These are phyloP conservation scores for Linum usitatissimum DNA, from an alignment of 345 rosid species.

Conservation along the genomic window DNA sequence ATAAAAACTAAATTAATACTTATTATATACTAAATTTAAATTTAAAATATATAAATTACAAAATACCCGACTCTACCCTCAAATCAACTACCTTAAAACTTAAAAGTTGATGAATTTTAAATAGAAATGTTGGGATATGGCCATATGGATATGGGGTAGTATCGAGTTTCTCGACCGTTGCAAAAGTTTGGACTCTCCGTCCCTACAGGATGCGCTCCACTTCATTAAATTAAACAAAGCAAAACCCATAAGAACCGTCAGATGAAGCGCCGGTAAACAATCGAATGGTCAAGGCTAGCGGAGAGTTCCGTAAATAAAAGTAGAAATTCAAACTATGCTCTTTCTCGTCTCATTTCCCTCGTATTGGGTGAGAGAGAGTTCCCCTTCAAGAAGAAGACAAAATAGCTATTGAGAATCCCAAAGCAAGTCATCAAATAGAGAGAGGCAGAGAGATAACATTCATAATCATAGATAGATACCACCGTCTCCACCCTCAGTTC, in stretches of 20 bases:
- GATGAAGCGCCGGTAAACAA: not conserved
- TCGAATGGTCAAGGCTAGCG: not conserved
- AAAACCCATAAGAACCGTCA: not conserved
- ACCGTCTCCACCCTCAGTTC: not conserved
- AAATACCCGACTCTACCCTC: too few species aligned
- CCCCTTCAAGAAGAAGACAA: not conserved
- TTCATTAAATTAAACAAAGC: not conserved
- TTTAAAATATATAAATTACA: too few species aligned
- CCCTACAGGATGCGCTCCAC: not conserved
- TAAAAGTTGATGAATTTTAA: too few species aligned
- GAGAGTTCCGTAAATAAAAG: not conserved
- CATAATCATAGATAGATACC: not conserved
- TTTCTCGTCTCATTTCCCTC: not conserved
- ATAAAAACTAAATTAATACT: too few species aligned
- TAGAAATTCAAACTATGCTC: not conserved
- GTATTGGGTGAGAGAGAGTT: not conserved
- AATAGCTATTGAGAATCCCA: not conserved
- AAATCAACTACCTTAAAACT: too few species aligned
- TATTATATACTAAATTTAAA: too few species aligned
- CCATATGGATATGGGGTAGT: too few species aligned
- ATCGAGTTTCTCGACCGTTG: not conserved
- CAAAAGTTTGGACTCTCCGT: not conserved
- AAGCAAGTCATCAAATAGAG: not conserved
- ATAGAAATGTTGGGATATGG: too few species aligned
- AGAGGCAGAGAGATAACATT: not conserved